A percentile compares a stretch with the other conserved stretches of the same genome.
Conservation (phyloP, 805 yeast species). For the Phaffomyces antillensis region DNA sequence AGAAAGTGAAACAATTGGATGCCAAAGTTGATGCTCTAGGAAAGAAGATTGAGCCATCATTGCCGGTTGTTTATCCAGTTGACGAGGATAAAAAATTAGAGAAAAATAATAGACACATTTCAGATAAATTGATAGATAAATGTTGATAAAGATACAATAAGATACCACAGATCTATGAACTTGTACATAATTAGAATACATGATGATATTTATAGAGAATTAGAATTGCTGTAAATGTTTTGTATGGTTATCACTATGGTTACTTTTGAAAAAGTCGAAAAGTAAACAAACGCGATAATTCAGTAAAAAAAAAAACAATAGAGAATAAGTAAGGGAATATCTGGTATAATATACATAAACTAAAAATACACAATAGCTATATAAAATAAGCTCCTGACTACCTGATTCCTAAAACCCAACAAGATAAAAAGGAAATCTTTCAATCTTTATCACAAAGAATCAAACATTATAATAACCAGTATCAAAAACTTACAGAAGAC, state of each 20-base stretch:
- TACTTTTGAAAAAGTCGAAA: neutral
- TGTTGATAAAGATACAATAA: neutral
- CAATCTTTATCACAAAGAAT: too few relatives aligned
- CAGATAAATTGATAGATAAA: neutral
- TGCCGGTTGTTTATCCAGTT: neutral
- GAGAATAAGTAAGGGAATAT: neutral
- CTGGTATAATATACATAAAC: conserved; percentile 6
- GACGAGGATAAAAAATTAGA: too few relatives aligned
- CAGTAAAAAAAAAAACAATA: neutral
- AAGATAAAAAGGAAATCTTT: neutral
- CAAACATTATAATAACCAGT: too few relatives aligned
- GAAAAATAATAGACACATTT: neutral
- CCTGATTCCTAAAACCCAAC: neutral
- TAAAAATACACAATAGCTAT: conserved; percentile 6
- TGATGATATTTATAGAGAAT: too few relatives aligned
- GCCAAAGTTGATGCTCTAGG: conserved; percentile 7
- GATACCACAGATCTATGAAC: neutral
- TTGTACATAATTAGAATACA: neutral
- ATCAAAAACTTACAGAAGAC: too few relatives aligned
- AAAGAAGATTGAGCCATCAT: conserved; percentile 1
- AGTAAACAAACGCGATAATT: neutral
- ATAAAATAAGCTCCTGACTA: neutral
- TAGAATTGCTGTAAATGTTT: too few relatives aligned
- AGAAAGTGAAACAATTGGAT: conserved; percentile 3
- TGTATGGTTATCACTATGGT: neutral